phyloP scores from a whole-genome alignment of 306 rosid species.

The Begonia fuchsioides region DNA sequence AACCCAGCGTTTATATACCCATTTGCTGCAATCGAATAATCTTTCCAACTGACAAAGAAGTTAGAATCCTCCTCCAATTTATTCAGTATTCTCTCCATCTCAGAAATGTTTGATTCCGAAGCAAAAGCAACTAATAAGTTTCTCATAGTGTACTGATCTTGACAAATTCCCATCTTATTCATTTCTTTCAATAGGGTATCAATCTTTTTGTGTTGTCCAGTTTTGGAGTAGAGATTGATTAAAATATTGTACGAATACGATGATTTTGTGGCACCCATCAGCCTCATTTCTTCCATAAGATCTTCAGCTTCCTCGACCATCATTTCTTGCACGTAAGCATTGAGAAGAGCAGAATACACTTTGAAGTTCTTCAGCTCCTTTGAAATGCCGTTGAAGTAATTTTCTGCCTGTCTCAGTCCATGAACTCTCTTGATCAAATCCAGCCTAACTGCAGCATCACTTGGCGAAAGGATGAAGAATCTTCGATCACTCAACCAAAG shows the following conservation, averaged over 20 bases:
- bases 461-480: slow-evolving; percentile 15
- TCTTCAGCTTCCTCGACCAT: slow-evolving; percentile 21
- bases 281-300: slow-evolving; percentile 17
- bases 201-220: slow-evolving; percentile 20
- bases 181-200: slow-evolving; percentile 20
- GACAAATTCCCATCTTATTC: slow-evolving; percentile 16
- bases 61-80: slow-evolving; percentile 9
- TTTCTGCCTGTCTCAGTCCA: slow-evolving; percentile 20
- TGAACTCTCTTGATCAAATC: slow-evolving; percentile 18
- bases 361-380: slow-evolving; percentile 5
- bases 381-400: slow-evolving; percentile 20
- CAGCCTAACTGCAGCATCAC: slow-evolving; percentile 20
- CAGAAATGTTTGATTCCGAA: slow-evolving; percentile 15
- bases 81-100: slow-evolving; percentile 16
- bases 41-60: slow-evolving; percentile 12
- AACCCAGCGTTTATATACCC: slow-evolving; percentile 25
- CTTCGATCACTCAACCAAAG: slow-evolving; percentile 24
- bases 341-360: slow-evolving; percentile 18
- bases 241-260: slow-evolving; percentile 22
- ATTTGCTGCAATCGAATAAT: slow-evolving; percentile 22
- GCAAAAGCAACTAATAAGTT: slow-evolving; percentile 18
- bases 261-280: slow-evolving; percentile 8
- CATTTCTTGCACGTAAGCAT: slow-evolving; percentile 14
- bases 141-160: slow-evolving; percentile 19
- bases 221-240: slow-evolving; percentile 22